Evolutionary conservation across 1,139 yeast genomes (phyloP), one percentile per base, ranked within the genome.

Genomic region (Candida sanyaensis): DNA sequence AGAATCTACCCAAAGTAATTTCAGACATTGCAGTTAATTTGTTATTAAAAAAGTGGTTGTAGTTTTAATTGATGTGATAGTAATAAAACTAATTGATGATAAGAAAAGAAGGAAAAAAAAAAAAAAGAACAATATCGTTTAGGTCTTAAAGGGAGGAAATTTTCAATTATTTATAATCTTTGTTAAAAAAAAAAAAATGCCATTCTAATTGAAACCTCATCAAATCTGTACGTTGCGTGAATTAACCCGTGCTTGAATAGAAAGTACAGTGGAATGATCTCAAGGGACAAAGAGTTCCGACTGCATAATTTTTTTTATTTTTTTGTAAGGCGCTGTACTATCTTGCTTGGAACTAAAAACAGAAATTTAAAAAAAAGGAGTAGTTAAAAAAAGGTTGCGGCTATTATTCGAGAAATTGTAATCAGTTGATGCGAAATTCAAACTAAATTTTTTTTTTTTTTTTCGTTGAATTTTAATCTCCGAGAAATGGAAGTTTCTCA

Each of bases 1-100:
- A 69, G 55, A 66, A 74, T 60, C 69, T 66, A 45, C 78, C 79
- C 54, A 74, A 65, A 10, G 76, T 59, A 43, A 73, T 68, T 54
- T 72, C 75, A 24, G 72, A 47, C 75, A 69, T 69, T 37, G 32
- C 27, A 23, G n/a, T 27, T 12, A 12, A 12, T 34, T 30, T 9
- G n/a, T 17, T 21, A 34, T 5, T 4, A 11, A 24, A 21, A 36
- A 36, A 29, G 46, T 37, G 12, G 30, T 37, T 38, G 37, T 39
- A 27, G 33, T 33, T 37, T 23, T 24, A 36, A 33, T 21, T 33
- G 37, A 26, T 26, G 6, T 30, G 32, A 30, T 30, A 30, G 13
- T 30, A 7, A n/a, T 8, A 30, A 30, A 30, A 30, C n/a, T 30
- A 30, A 30, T 6, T 24, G 24, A 23, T 36, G 23, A 21, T 36